Evolutionary conservation across 2,329 filamentous ascomycete genomes (phyloP).

Genomic region (Tolypocladium endophyticum): DNA sequence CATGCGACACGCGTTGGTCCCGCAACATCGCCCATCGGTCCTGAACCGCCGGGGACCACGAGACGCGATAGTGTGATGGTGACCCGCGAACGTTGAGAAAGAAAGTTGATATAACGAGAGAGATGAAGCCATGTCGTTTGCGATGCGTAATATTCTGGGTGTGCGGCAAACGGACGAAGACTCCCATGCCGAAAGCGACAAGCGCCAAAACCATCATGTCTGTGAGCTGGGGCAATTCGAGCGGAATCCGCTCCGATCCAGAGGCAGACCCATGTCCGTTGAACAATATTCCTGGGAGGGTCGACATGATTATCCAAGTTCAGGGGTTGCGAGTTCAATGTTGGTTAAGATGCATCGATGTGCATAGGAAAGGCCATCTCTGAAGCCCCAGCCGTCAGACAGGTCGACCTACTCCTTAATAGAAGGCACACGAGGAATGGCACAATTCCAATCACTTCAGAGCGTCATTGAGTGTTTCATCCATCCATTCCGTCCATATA

Average conservation of each 20-base stretch:
- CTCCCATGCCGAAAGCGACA: background rate
- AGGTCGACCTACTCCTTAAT: no score
- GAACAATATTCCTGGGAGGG: no score
- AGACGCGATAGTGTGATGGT: background rate
- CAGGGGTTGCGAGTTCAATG: no score
- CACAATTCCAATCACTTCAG: no score
- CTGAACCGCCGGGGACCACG: background rate
- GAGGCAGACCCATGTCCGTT: no score
- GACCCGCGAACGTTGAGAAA: background rate
- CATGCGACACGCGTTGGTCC: background rate
- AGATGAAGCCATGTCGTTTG: background rate
- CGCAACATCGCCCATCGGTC: background rate
- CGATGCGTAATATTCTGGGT: background rate
- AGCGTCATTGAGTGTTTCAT: no score
- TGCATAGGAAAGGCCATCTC: no score
- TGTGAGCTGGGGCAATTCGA: background rate
- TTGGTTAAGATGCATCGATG: no score
- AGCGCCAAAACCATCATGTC: background rate
- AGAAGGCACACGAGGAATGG: no score
- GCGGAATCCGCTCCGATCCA: background rate
- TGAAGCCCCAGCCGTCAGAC: no score
- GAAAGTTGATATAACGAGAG: background rate
- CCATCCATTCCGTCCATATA: no score
- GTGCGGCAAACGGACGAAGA: background rate
- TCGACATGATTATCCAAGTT: no score